phyloP scores from a whole-genome alignment of 352 stramenopile species.

The Pythium pyrilobum region DNA sequence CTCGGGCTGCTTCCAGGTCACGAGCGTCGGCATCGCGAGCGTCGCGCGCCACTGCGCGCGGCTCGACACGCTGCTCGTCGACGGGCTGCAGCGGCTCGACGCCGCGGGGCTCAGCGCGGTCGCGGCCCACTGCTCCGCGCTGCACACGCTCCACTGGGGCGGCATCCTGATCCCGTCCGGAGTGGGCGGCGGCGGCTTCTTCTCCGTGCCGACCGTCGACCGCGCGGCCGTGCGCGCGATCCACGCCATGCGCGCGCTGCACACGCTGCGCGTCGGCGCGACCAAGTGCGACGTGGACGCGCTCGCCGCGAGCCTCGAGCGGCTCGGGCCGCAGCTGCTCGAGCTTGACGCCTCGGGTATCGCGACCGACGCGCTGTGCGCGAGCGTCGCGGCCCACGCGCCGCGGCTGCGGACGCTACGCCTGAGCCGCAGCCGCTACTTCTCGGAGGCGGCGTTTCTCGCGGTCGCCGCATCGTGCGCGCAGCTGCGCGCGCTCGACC shows the following conservation, averaged over 20 bases:
- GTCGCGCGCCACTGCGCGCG: conserved; percentile 31
- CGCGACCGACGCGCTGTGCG: conserved; percentile 54
- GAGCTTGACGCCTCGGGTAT: conserved; percentile 61
- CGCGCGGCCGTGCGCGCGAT: conserved; percentile 25
- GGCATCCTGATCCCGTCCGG: conserved; percentile 52
- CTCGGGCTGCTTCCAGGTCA: conserved; percentile 63
- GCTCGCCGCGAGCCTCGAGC: conserved; percentile 23
- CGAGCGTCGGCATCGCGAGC: conserved; percentile 31
- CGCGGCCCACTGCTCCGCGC: conserved; percentile 25
- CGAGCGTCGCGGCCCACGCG: conserved; percentile 31
- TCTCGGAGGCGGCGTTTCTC: conserved; percentile 53
- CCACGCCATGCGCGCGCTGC: conserved; percentile 19
- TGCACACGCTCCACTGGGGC: conserved; percentile 41
- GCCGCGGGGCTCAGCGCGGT: conserved; percentile 24
- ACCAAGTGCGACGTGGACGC: conserved; percentile 48
- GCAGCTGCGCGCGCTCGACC: conserved; percentile 40
- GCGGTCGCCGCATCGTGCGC: conserved; percentile 28
- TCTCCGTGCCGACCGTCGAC: conserved; percentile 54
- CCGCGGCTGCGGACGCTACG: conserved; percentile 32
- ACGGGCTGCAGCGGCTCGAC: conserved; percentile 52
- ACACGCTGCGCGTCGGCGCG: conserved; percentile 46
- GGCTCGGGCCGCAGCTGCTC: conserved; percentile 21
- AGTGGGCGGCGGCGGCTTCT: conserved; percentile 34
- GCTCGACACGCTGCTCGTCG: conserved; percentile 43
- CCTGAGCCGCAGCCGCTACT: conserved; percentile 72